Evolutionary conservation across 2,329 filamentous ascomycete species (phyloP).

Genomic region (Ascosphaera aggregata): DNA sequence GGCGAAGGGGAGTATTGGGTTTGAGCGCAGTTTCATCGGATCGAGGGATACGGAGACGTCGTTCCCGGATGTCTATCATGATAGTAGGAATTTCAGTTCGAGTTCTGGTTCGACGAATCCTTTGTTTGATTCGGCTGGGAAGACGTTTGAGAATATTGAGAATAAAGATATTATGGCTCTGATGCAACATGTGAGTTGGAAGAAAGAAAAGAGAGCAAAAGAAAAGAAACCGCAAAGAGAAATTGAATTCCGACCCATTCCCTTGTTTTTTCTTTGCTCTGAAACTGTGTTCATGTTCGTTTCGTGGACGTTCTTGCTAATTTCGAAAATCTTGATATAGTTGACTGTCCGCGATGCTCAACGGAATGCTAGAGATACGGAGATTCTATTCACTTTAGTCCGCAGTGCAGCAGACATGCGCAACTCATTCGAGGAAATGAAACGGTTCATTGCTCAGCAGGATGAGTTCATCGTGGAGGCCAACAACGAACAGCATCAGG

Average conservation of each 20-base stretch:
- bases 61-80: constrained; percentile 35
- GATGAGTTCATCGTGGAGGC: constrained; percentile 74
- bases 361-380: constrained; percentile 83
- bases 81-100: background rate
- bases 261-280: constrained; percentile 8
- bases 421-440: constrained; percentile 87
- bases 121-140: constrained; percentile 70
- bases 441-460: constrained; percentile 71
- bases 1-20: background rate
- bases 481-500: constrained; percentile 71
- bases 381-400: constrained; percentile 85
- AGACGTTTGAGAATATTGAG: constrained; percentile 74
- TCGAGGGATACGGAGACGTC: background rate
- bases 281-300: constrained; percentile 9
- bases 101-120: background rate
- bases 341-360: constrained; percentile 93
- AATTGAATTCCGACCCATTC: no score
- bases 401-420: constrained; percentile 92
- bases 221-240: no score
- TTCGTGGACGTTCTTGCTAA: constrained; percentile 9
- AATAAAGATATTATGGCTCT: constrained; percentile 91
- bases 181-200: constrained; percentile 57
- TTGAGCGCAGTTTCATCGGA: background rate
- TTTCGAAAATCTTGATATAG: constrained; percentile 14
- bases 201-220: background rate